These are phyloP conservation scores for Gynochthodes officinalis DNA, from an alignment of 257 asterid genomes.

Conservation along the genomic window DNA sequence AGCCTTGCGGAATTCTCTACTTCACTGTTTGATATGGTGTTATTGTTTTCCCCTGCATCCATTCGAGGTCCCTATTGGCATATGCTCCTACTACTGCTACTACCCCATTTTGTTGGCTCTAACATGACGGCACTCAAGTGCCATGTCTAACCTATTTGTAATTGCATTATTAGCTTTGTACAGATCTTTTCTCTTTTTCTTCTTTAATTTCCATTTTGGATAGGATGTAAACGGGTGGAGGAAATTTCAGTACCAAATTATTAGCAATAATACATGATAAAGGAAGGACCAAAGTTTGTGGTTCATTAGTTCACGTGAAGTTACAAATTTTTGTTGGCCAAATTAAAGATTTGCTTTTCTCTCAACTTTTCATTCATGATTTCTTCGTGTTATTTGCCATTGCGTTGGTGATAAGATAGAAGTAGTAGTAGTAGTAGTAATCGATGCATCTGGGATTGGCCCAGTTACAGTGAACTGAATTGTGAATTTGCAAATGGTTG, in stretches of 20 bases:
- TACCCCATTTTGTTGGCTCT: conserved; percentile 10
- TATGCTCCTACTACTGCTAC: too few relatives aligned
- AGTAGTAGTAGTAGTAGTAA: background rate
- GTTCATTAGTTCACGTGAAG: background rate
- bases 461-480: background rate
- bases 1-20: background rate
- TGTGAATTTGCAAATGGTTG: background rate
- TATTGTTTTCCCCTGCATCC: background rate
- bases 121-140: conserved; percentile 7
- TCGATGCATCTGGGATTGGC: background rate
- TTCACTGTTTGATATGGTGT: background rate
- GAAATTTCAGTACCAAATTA: conserved; percentile 3
- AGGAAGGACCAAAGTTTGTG: background rate
- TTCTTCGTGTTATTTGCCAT: too few relatives aligned
- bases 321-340: too few relatives aligned
- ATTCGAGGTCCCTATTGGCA: conserved; percentile 10
- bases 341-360: too few relatives aligned
- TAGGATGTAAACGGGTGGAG: background rate
- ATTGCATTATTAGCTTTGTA: conserved; percentile 9
- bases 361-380: too few relatives aligned
- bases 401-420: background rate
- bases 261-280: conserved; percentile 1
- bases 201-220: conserved; percentile 6
- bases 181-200: background rate
- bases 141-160: conserved; percentile 13